A percentile compares a stretch with the other conserved stretches of the same genome.
phyloP scores from a whole-genome alignment of 2,329 filamentous ascomycete species.

The Cercospora sp. region DNA sequence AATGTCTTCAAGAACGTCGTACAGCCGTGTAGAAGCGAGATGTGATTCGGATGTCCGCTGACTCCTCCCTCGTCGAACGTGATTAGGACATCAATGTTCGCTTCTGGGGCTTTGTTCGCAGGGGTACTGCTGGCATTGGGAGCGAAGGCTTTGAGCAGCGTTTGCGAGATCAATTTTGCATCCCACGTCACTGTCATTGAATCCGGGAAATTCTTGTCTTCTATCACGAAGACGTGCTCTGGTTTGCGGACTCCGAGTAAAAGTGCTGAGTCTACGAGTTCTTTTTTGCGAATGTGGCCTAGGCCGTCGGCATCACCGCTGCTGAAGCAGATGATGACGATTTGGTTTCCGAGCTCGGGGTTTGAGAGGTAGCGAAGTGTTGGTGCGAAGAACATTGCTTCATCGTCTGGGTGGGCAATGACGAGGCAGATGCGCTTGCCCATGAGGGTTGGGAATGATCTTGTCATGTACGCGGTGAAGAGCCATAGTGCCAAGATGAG shows the following conservation, averaged over 20 bases:
- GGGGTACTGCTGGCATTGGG: conserved; percentile 56
- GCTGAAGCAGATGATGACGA: conserved; percentile 91
- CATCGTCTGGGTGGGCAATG: conserved; percentile 96
- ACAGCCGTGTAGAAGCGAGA: conserved; percentile 81
- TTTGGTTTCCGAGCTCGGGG: conserved; percentile 78
- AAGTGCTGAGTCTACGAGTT: conserved; percentile 78
- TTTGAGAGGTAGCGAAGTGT: conserved; percentile 80
- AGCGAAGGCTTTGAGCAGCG: conserved; percentile 73
- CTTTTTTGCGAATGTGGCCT: conserved; percentile 76
- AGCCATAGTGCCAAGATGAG: conserved; percentile 49
- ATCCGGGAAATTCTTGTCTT: conserved; percentile 79
- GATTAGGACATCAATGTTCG: conserved; percentile 75
- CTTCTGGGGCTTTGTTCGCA: conserved; percentile 48
- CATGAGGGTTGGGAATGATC: conserved; percentile 63
- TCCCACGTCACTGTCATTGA: conserved; percentile 84
- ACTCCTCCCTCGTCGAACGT: conserved; percentile 86
- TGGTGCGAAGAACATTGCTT: conserved; percentile 99
- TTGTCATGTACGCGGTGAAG: conserved; percentile 48
- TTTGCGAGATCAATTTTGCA: conserved; percentile 64
- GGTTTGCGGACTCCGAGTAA: conserved; percentile 71
- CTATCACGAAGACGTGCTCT: conserved; percentile 82
- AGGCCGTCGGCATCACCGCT: conserved; percentile 88
- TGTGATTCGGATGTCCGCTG: conserved; percentile 90
- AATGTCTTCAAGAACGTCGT: conserved; percentile 68
- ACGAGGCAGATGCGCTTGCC: conserved; percentile 88